These are phyloP conservation scores for Malus hybrid DNA, from an alignment of 331 rosid species.

Conservation along the genomic window DNA sequence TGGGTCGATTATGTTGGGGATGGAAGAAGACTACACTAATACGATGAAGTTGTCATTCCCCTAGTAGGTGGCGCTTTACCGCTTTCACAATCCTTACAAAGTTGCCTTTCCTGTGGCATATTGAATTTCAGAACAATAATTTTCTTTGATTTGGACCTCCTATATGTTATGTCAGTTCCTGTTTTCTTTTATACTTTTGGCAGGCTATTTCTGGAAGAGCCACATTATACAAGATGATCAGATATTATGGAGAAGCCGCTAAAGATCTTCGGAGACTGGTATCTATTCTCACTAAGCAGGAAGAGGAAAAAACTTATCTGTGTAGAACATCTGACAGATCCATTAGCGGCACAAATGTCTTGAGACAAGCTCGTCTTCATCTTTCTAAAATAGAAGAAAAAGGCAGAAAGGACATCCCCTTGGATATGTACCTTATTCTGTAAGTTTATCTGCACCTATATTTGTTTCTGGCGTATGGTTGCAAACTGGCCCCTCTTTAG, in stretches of 20 bases:
- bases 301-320: slow-evolving; percentile 40
- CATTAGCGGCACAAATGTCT: slow-evolving; percentile 43
- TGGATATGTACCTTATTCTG: slow-evolving; percentile 90
- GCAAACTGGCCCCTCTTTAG: neutral
- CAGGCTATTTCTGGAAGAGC: slow-evolving; percentile 97
- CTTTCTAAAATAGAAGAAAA: slow-evolving; percentile 65
- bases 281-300: slow-evolving; percentile 42
- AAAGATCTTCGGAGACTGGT: slow-evolving; percentile 68
- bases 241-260: slow-evolving; percentile 89
- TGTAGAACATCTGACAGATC: slow-evolving; percentile 56
- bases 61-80: too few relatives aligned
- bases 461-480: neutral
- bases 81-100: too few relatives aligned
- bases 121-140: neutral
- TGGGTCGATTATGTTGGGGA: neutral
- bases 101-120: neutral
- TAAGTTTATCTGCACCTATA: slow-evolving; percentile 35
- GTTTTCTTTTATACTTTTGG: neutral
- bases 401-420: slow-evolving; percentile 73
- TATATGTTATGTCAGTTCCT: neutral
- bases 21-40: neutral
- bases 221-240: slow-evolving; percentile 61
- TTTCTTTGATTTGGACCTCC: neutral
- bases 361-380: slow-evolving; percentile 59
- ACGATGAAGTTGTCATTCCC: neutral